Conservation (phyloP, 176 grass and related monocot genomes). For the Oryza longistaminata region DNA sequence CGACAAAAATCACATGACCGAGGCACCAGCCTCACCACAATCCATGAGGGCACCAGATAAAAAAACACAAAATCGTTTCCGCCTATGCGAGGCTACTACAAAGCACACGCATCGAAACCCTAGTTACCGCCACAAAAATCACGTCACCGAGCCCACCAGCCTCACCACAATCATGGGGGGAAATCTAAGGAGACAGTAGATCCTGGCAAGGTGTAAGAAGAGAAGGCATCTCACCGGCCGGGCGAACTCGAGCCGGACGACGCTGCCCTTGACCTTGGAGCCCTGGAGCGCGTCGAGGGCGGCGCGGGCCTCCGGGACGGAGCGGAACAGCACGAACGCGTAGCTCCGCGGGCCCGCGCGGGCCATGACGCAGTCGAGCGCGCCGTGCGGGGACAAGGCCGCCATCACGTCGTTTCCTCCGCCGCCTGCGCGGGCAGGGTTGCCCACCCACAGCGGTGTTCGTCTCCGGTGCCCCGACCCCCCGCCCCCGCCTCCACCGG, state of each 20-base stretch:
- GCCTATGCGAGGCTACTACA: background rate
- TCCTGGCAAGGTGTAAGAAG: background rate
- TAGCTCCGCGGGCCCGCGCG: conserved; percentile 64
- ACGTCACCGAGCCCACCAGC: background rate
- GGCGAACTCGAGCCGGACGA: conserved; percentile 65
- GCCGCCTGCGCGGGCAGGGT: conserved; percentile 50
- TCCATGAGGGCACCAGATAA: background rate
- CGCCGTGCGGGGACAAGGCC: conserved; percentile 48
- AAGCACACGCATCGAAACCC: conserved; percentile 13
- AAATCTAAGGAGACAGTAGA: background rate
- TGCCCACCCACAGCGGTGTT: conserved; percentile 72
- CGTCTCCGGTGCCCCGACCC: conserved; percentile 16
- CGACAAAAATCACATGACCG: background rate
- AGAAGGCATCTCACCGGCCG: conserved; percentile 52
- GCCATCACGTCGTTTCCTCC: conserved; percentile 63
- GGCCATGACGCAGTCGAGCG: conserved; percentile 66
- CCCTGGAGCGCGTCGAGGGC: conserved; percentile 61
- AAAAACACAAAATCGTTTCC: background rate
- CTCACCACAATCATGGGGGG: background rate
- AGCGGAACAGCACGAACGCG: conserved; percentile 80
- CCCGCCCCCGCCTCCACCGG: background rate
- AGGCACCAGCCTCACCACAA: background rate
- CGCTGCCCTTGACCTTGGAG: conserved; percentile 45
- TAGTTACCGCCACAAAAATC: background rate
- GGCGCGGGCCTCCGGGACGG: conserved; percentile 43